These are phyloP conservation scores for Candida andamanensis DNA, from an alignment of 805 yeast genomes.

Conservation along the genomic window DNA sequence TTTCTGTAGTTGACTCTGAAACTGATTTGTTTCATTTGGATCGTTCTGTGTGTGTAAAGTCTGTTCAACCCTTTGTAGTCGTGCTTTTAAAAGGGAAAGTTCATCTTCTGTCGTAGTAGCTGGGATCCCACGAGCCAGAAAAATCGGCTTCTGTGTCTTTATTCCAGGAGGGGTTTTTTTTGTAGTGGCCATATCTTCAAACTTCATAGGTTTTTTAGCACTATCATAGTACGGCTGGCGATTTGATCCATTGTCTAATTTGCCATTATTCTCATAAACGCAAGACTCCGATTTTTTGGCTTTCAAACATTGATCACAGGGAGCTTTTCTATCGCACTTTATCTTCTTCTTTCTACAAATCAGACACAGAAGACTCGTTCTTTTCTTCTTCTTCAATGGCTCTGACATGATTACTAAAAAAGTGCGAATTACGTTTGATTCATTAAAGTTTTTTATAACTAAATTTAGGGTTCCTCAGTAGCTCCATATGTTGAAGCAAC, in stretches of 20 bases:
- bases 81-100: too few relatives aligned
- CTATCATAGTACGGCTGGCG: slow-evolving; percentile 8
- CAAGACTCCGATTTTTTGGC: slow-evolving; percentile 16
- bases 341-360: slow-evolving; percentile 30
- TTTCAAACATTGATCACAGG: slow-evolving; percentile 29
- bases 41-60: too few relatives aligned
- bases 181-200: slow-evolving; percentile 2
- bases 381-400: slow-evolving; percentile 20
- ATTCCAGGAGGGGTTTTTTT: too few relatives aligned
- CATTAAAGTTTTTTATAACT: too few relatives aligned
- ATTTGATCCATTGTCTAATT: neutral
- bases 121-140: too few relatives aligned
- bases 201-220: slow-evolving; percentile 11
- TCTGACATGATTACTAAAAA: neutral
- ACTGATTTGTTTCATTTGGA: too few relatives aligned
- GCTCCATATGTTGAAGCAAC: slow-evolving; percentile 4
- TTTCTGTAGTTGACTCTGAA: too few relatives aligned
- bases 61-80: too few relatives aligned
- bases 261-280: slow-evolving; percentile 11
- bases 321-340: slow-evolving; percentile 32
- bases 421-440: too few relatives aligned
- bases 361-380: slow-evolving; percentile 34
- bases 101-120: too few relatives aligned
- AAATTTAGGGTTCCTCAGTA: slow-evolving; percentile 1
- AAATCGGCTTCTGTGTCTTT: too few relatives aligned